Base-by-base conservation (phyloP, 139 green algal genomes). In the Penium margaritaceum region DNA sequence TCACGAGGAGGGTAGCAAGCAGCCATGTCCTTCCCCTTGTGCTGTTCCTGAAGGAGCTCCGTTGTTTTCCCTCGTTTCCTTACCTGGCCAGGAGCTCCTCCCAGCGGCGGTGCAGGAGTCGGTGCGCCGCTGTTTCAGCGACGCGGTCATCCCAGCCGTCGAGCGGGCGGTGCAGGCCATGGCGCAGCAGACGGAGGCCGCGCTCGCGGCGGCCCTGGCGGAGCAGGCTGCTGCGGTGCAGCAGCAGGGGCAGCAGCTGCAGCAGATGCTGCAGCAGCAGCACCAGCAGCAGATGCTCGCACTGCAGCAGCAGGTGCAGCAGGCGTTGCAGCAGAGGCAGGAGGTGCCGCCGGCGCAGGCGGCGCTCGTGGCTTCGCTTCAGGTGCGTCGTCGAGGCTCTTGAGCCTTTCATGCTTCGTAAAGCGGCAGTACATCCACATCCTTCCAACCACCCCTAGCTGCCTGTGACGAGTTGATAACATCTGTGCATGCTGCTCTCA, bases 101-200 rank as follows among this genome's bases (percentile, higher is more conserved):
- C n/a, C n/a, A n/a, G n/a, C n/a, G 41, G 41, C 9, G 9, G 55
- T 36, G 7, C 61, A 69, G 70, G 87, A 87, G 2, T 73, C 79
- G 51, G 83, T 93, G 73, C 65, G 70, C 1, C 4, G 63, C 3
- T 63, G 65, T 3, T 88, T 95, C 62, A 14, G 76, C 46, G 77
- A 72, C 29, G 73, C 74, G 55, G 66, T 92, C 33, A 62, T 95
- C 34, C 90, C 90, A 0, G 72, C 85, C 1, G 86, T 96, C 70
- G 90, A 95, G 80, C 65, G 60, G 2, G 88, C 89, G 6, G 81
- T 66, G 32, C 68, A 76, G 38, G 62, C 57, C 34, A 85, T 91
- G 82, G 84, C 91, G 32, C 72, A 80, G 15, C 81, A 89, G 75
- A 71, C 96, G 36, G 79, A 96, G 58, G 67, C 67, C 0, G 77